Evolutionary conservation across 441 rosid genomes (phyloP), one percentile per base, ranked within the genome.

Genomic region (Populus hybrid): DNA sequence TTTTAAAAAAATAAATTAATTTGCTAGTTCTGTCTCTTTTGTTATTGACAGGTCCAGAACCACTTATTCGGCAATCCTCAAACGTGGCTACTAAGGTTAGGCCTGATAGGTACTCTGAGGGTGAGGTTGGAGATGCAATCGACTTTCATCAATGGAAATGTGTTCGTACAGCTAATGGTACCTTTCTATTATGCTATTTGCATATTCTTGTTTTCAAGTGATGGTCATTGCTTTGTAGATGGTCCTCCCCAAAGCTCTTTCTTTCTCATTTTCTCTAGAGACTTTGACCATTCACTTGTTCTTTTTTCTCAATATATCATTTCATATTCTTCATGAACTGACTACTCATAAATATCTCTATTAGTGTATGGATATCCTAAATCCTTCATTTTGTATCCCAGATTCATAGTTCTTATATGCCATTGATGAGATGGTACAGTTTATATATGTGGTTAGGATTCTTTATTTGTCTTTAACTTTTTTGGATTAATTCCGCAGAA

Each of bases 141-240:
- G 98, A 97, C 79, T 94, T 97, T 75, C 91, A 97, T 79, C 83
- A 90, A 76, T 97, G 99, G 99, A 93, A 91, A 90, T 97, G 98
- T 86, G 91, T 94, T 71, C 91, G 93, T 78, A 94, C 95, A n/a
- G 67, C 91, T 74, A 89, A 94, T 84, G 98, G 99, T 94, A 85
- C n/a, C 34, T 30, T 66, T 73, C 68, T 73, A 16, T 63, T 10
- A 71, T 21, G 46, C 65, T 11, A 68, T 72, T 21, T 77, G 14
- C 35, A 21, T 71, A 8, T 53, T 10, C 66, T 30, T 38, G 6
- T 40, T 24, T 5, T 21, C 66, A 38, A 8, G 69, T 18, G 46
- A 18, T 8, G 32, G 21, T 57, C 20, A n/a, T 61, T 64, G 24
- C 23, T 30, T 6, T 46, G 5, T 59, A 9, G 28, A 36, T 5